A percentile compares a stretch with the other conserved stretches of the same genome.
phyloP scores from a whole-genome alignment of 108 stramenopile genomes.

The Hondaea fermentalgiana region DNA sequence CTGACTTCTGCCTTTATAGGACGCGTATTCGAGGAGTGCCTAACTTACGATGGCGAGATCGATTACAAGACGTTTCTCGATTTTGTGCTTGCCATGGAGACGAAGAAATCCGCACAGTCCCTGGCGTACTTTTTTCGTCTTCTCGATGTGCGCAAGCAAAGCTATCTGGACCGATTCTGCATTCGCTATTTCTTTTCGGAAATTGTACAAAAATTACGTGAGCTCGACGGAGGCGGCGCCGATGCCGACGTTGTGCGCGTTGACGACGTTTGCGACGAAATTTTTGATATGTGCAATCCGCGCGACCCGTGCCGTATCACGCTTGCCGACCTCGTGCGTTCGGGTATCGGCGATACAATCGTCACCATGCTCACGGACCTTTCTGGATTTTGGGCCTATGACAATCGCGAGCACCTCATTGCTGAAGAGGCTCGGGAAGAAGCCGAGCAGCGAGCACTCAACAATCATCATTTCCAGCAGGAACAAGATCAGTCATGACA shows the following conservation, averaged over 20 bases:
- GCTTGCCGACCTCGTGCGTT: slow-evolving; percentile 29
- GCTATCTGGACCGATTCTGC: slow-evolving; percentile 18
- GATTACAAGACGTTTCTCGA: slow-evolving; percentile 56
- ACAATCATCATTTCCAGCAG: not conserved
- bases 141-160: slow-evolving; percentile 26
- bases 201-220: slow-evolving; percentile 15
- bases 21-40: slow-evolving; percentile 39
- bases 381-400: slow-evolving; percentile 47
- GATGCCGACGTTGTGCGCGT: not conserved
- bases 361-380: slow-evolving; percentile 46
- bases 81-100: slow-evolving; percentile 48
- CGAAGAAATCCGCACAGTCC: slow-evolving; percentile 19
- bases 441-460: not conserved
- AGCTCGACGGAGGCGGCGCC: slow-evolving; percentile 1
- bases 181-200: slow-evolving; percentile 44
- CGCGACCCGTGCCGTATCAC: slow-evolving; percentile 25
- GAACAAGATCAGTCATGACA: too few species aligned
- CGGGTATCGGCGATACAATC: slow-evolving; percentile 34
- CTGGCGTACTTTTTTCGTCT: slow-evolving; percentile 38
- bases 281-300: slow-evolving; percentile 50
- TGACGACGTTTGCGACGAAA: slow-evolving; percentile 38
- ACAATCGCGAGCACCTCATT: slow-evolving; percentile 34
- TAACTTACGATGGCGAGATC: slow-evolving; percentile 39
- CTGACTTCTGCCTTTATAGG: slow-evolving; percentile 39
- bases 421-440: not conserved